These are phyloP conservation scores for Trichosporon sp. DNA, from an alignment of 1,284 basidiomycete genomes.

Conservation along the genomic window DNA sequence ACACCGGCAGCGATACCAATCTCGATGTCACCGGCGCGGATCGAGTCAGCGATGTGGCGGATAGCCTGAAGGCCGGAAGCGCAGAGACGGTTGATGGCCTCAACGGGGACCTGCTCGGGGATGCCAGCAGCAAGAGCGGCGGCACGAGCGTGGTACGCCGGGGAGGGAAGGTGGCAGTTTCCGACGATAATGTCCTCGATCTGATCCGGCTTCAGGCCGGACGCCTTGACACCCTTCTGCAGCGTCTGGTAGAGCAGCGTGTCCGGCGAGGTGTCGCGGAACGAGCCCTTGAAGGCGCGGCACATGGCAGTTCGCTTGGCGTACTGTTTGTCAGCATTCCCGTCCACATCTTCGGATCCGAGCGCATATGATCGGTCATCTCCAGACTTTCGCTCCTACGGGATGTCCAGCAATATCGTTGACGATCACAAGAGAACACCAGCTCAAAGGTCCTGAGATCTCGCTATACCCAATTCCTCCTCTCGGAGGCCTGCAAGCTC, in stretches of 20 bases:
- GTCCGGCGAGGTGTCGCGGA: conserved; percentile 31
- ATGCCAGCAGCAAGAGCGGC: conserved; percentile 20
- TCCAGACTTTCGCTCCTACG: too few species aligned
- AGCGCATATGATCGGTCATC: too few species aligned
- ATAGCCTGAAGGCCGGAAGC: conserved; percentile 70
- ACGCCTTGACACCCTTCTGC: conserved; percentile 22
- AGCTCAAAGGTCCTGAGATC: too few species aligned
- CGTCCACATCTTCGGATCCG: too few species aligned
- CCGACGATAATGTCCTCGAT: conserved; percentile 55
- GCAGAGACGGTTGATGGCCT: conserved; percentile 75
- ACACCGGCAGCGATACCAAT: conserved; percentile 74
- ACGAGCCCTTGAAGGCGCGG: conserved; percentile 26
- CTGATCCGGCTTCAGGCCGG: conserved; percentile 20
- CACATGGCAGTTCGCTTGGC: conserved; percentile 28
- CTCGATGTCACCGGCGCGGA: conserved; percentile 60
- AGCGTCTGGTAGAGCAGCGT: conserved; percentile 25
- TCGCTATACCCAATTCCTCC: too few species aligned
- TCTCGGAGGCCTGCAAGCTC: too few species aligned
- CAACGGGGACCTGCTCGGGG: conserved; percentile 60
- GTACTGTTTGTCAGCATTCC: conserved; percentile 48
- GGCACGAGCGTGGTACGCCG: conserved; percentile 20
- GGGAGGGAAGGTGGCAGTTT: conserved; percentile 20
- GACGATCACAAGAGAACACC: too few species aligned
- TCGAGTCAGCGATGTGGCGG: conserved; percentile 63
- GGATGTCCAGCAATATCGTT: too few species aligned